Percentiles rank a stretch among this genome's conserved stretches.
Evolutionary conservation across 768 basidiomycete species (phyloP).

Genomic region (Amanita phalloides): DNA sequence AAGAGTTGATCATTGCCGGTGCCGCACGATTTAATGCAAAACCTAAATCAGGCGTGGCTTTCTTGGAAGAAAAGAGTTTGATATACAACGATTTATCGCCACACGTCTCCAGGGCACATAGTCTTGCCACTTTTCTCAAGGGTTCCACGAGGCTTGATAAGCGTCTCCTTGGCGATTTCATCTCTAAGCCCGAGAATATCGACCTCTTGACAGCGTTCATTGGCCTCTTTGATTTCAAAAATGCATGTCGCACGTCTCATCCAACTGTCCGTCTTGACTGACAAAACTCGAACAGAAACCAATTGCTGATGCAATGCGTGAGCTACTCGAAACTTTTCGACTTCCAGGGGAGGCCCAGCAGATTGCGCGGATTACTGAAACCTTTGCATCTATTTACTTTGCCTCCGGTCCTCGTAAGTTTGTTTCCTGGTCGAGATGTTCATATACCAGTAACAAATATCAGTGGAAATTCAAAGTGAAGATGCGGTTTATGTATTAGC

Average conservation of each 20-base stretch:
- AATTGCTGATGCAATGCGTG: constrained; percentile 92
- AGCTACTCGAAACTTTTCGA: constrained; percentile 86
- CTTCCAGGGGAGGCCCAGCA: constrained; percentile 94
- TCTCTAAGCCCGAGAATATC: constrained; percentile 80
- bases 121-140: constrained; percentile 82
- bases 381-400: constrained; percentile 87
- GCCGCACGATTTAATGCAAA: constrained; percentile 86
- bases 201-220: constrained; percentile 85
- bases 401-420: constrained; percentile 66
- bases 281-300: constrained; percentile 53
- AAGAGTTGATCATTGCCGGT: constrained; percentile 76
- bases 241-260: constrained; percentile 36
- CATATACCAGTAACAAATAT: constrained; percentile 5
- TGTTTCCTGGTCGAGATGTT: neutral
- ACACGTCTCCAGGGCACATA: constrained; percentile 45
- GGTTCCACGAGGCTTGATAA: constrained; percentile 82
- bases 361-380: constrained; percentile 88
- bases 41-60: constrained; percentile 83
- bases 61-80: constrained; percentile 87
- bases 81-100: constrained; percentile 61
- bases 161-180: constrained; percentile 84
- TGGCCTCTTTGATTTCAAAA: constrained; percentile 78
- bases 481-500: constrained; percentile 93
- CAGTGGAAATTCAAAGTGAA: constrained; percentile 76
- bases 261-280: neutral